Percentiles rank a stretch among this genome's conserved stretches.
These are phyloP conservation scores for Coemansia sp. DNA, from an alignment of 192 early-diverging fungal genomes.

Conservation along the genomic window DNA sequence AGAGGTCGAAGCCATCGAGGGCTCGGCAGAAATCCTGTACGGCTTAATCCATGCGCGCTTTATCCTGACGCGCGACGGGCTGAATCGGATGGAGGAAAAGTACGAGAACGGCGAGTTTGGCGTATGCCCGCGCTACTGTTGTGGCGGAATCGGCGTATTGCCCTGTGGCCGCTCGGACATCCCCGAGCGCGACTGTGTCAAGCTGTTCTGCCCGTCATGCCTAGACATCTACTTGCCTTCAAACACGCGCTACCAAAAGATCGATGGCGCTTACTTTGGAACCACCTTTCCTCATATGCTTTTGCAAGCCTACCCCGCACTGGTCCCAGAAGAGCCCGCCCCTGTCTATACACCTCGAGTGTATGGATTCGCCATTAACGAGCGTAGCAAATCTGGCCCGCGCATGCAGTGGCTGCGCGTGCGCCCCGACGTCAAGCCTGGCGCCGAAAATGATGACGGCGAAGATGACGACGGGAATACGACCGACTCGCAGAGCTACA, in stretches of 20 bases:
- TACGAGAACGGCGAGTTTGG: constrained; percentile 79
- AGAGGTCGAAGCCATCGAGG: constrained; percentile 76
- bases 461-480: constrained; percentile 18
- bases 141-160: constrained; percentile 62
- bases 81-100: constrained; percentile 81
- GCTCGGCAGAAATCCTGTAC: constrained; percentile 89
- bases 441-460: constrained; percentile 11
- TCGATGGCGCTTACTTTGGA: constrained; percentile 93
- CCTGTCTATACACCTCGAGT: constrained; percentile 80
- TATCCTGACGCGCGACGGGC: constrained; percentile 83
- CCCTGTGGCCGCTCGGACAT: constrained; percentile 75
- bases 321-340: constrained; percentile 60
- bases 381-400: constrained; percentile 73
- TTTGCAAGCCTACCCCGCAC: constrained; percentile 81
- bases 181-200: constrained; percentile 68
- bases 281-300: constrained; percentile 94
- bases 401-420: constrained; percentile 91
- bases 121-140: constrained; percentile 71
- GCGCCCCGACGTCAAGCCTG: constrained; percentile 32
- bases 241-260: constrained; percentile 64
- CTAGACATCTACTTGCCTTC: constrained; percentile 77
- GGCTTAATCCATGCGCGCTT: constrained; percentile 93
- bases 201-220: constrained; percentile 80
- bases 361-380: constrained; percentile 91
- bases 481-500: constrained; percentile 42